These are phyloP conservation scores for Mayamaea pseudoterrestris DNA, from an alignment of 108 stramenopile genomes.

Conservation along the genomic window DNA sequence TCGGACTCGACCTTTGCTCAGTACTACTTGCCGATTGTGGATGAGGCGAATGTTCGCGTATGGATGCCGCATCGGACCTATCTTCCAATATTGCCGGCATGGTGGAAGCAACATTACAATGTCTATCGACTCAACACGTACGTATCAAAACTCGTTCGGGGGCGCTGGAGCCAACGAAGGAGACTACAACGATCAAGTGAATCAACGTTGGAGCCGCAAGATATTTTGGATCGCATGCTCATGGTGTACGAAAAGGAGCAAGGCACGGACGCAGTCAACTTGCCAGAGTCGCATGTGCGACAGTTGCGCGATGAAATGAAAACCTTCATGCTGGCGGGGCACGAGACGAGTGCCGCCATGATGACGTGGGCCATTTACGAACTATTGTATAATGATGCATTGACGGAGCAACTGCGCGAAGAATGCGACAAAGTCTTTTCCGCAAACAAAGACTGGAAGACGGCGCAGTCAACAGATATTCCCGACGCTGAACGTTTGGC, in stretches of 20 bases:
- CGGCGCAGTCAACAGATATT: background rate
- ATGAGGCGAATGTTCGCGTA: slow-evolving; percentile 14
- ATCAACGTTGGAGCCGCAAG: slow-evolving; percentile 2
- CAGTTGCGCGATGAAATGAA: slow-evolving; percentile 52
- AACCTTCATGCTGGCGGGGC: slow-evolving; percentile 53
- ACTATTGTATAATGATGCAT: slow-evolving; percentile 27
- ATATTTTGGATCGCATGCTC: slow-evolving; percentile 15
- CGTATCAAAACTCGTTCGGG: slow-evolving; percentile 10
- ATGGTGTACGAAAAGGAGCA: slow-evolving; percentile 12
- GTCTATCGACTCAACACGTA: slow-evolving; percentile 10
- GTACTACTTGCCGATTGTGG: slow-evolving; percentile 18
- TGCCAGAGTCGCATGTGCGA: slow-evolving; percentile 3
- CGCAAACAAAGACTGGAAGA: slow-evolving; percentile 1
- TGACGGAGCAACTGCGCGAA: slow-evolving; percentile 30
- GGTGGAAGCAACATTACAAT: slow-evolving; percentile 8
- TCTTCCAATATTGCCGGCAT: slow-evolving; percentile 9
- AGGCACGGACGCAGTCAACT: background rate
- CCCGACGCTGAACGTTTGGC: slow-evolving; percentile 5
- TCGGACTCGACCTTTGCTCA: slow-evolving; percentile 17
- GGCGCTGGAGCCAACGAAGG: slow-evolving; percentile 9
- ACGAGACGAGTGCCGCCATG: slow-evolving; percentile 59
- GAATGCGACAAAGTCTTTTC: slow-evolving; percentile 21
- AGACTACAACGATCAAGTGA: background rate
- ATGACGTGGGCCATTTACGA: slow-evolving; percentile 43
- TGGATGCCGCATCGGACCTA: slow-evolving; percentile 14